Evolutionary conservation across 371 early-diverging fungal genomes (phyloP), one percentile per base, ranked within the genome.

Genomic region (Ecytonucleospora hepatopenaei): DNA sequence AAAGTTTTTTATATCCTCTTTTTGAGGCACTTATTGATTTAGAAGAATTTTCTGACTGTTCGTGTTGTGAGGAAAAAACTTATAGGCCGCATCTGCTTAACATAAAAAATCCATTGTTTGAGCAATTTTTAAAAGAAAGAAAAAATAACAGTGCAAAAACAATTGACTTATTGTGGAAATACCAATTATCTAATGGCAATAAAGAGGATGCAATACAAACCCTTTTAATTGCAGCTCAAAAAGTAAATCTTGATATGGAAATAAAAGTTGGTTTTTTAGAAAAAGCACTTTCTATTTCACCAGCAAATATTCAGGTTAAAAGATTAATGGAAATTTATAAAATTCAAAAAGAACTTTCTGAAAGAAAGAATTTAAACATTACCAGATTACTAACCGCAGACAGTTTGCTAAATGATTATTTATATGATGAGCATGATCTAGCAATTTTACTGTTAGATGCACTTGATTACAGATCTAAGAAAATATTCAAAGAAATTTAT

Each of bases 381-480:
- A 65, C 62, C 33, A 28, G 15, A 3, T 46, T 74, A n/a, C 54
- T 71, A 2, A 48, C 54, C 40, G 68, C 75, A 48, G 69, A 74
- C 54, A 53, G 19, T 2, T 46, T 74, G n/a, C 67, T 69, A n/a
- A 74, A 74, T 32, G 75, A 74, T 30, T 74, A 71, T 62, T 46
- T 63, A 30, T 60, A 64, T 57, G 68, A 71, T 28, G 54, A 63
- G 48, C 61, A 56, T 23, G 75, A 68, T 54, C 48, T 71, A 15
- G 68, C 62, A 33, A 47, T 74, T 21, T 58, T 40, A 53, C 57
- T 74, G 1, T 46, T 74, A 19, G 75, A 71, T 54, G 30, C 59
- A 54, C 62, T 32, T 0, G 49, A 48, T 33, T 67, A 56, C 47
- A 65, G 46, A 1, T 33, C 71, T 28, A 61, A 68, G 40, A 53